Evolutionary conservation across 768 basidiomycete genomes (phyloP).

Genomic region (Termitomyces titanicus): DNA sequence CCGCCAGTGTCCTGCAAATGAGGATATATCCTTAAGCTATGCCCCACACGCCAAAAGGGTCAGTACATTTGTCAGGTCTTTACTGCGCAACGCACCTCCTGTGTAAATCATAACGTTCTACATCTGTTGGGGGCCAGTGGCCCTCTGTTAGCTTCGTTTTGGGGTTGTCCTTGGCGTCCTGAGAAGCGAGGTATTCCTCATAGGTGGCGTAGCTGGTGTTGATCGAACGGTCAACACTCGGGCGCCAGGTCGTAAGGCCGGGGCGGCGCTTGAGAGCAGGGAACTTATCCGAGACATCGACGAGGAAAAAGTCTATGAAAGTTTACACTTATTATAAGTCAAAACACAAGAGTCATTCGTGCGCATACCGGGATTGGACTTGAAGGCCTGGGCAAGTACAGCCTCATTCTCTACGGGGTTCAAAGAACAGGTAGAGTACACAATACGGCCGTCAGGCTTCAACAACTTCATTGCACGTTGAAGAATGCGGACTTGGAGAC

Average conservation of each 20-base stretch:
- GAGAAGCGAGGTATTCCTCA: constrained; percentile 50
- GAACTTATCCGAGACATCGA: constrained; percentile 72
- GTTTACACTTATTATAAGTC: background rate
- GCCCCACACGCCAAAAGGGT: background rate
- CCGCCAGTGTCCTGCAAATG: constrained; percentile 97
- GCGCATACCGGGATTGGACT: constrained; percentile 57
- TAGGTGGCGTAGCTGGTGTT: constrained; percentile 55
- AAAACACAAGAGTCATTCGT: background rate
- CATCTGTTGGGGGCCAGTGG: constrained; percentile 80
- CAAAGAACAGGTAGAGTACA: constrained; percentile 97
- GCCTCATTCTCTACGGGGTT: constrained; percentile 98
- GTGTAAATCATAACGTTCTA: constrained; percentile 54
- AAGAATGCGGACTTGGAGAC: constrained; percentile 89
- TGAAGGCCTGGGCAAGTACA: constrained; percentile 83
- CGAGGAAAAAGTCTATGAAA: constrained; percentile 62
- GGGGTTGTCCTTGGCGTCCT: constrained; percentile 46
- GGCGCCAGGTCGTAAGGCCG: constrained; percentile 77
- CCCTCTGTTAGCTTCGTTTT: constrained; percentile 65
- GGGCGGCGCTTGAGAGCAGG: constrained; percentile 72
- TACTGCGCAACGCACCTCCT: constrained; percentile 51
- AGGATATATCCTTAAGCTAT: constrained; percentile 86
- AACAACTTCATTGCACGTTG: constrained; percentile 91
- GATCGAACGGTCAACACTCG: constrained; percentile 56
- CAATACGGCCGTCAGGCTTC: constrained; percentile 78
- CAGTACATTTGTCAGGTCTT: background rate